These are phyloP conservation scores for Blastocystis sp. DNA, from an alignment of 352 stramenopile genomes.

Conservation along the genomic window DNA sequence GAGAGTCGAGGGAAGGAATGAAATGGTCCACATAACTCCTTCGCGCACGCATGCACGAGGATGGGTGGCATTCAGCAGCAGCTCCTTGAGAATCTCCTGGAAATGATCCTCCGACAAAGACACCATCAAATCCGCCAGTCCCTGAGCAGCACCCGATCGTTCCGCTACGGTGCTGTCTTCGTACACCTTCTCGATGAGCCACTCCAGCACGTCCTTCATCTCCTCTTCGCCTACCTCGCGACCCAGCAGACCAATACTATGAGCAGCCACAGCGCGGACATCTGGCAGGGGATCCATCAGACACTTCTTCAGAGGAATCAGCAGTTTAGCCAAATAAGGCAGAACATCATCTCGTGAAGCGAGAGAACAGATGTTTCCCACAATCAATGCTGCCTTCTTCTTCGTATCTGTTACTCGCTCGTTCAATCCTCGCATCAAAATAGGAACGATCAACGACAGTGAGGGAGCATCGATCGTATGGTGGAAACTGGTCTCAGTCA, in stretches of 20 bases:
- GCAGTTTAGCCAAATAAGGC: conserved; percentile 91
- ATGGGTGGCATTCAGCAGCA: conserved; percentile 86
- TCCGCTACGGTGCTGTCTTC: conserved; percentile 87
- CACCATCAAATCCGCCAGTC: conserved; percentile 88
- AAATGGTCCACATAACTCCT: conserved; percentile 95
- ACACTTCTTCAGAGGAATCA: conserved; percentile 84
- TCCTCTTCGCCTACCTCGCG: conserved; percentile 87
- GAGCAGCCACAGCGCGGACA: conserved; percentile 84
- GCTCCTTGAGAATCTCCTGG: conserved; percentile 66
- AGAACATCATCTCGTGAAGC: conserved; percentile 91
- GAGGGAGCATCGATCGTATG: conserved; percentile 98
- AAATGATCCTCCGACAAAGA: conserved; percentile 75
- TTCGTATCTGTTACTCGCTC: conserved; percentile 92
- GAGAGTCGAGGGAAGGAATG: conserved; percentile 83
- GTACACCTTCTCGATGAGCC: conserved; percentile 90
- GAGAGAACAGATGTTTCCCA: conserved; percentile 96
- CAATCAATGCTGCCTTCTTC: conserved; percentile 94
- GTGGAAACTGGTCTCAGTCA: conserved; percentile 95
- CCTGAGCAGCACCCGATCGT: conserved; percentile 92
- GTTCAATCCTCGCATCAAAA: conserved; percentile 92
- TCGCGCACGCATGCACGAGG: conserved; percentile 88
- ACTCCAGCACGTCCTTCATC: conserved; percentile 88
- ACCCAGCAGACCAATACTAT: conserved; percentile 86
- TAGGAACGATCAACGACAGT: conserved; percentile 96
- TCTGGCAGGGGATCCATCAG: conserved; percentile 84